A percentile compares a stretch with the other conserved stretches of the same genome.
Conservation (phyloP, 2,329 filamentous ascomycete genomes). For the Fusarium graminum region DNA sequence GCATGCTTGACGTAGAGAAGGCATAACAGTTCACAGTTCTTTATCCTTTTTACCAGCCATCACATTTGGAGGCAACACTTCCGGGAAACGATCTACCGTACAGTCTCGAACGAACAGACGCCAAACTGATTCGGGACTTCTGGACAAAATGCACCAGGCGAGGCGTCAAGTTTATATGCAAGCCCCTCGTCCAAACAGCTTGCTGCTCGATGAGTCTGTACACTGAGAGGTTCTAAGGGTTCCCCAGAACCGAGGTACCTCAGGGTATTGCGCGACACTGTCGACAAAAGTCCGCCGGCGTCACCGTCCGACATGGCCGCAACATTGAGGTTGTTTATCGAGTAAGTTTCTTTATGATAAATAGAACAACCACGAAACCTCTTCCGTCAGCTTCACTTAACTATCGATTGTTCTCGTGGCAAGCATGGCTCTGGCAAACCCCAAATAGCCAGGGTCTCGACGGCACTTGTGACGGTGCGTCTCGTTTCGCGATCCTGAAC, state of each 20-base stretch:
- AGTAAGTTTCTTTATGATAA: slow-evolving; percentile 29
- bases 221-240: slow-evolving; percentile 35
- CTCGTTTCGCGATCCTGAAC: slow-evolving; percentile 45
- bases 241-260: slow-evolving; percentile 31
- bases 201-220: slow-evolving; percentile 29
- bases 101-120: slow-evolving; percentile 20
- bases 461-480: slow-evolving; percentile 47
- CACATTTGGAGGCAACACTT: slow-evolving; percentile 26
- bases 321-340: slow-evolving; percentile 16
- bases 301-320: slow-evolving; percentile 48
- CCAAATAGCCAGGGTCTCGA: slow-evolving; percentile 28
- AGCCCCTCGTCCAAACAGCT: slow-evolving; percentile 38
- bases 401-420: slow-evolving; percentile 15
- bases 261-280: slow-evolving; percentile 35
- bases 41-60: slow-evolving; percentile 25
- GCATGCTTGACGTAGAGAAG: neutral
- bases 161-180: slow-evolving; percentile 42
- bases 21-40: slow-evolving; percentile 2
- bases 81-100: slow-evolving; percentile 27
- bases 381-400: slow-evolving; percentile 27
- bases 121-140: slow-evolving; percentile 31
- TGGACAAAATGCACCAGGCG: slow-evolving; percentile 28
- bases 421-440: slow-evolving; percentile 20
- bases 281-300: slow-evolving; percentile 40
- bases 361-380: slow-evolving; percentile 29